Evolutionary conservation across 345 rosid species (phyloP).

Genomic region (Isatis tinctoria): DNA sequence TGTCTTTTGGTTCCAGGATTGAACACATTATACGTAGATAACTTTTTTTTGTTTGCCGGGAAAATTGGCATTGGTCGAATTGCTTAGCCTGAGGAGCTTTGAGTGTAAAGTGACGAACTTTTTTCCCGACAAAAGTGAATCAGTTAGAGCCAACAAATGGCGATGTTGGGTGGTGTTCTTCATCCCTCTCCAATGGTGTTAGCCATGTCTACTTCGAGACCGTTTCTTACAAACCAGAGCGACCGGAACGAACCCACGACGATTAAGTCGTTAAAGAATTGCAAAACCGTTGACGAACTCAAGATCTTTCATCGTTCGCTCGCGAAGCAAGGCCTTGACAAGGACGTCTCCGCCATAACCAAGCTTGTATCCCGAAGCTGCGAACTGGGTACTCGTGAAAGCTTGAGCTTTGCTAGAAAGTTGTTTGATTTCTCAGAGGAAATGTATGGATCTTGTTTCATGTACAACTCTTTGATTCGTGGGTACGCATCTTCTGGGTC

Average conservation of each 20-base stretch:
- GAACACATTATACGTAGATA: too few relatives aligned
- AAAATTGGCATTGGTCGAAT: too few relatives aligned
- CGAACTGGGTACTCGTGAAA: constrained; percentile 47
- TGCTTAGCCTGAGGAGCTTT: too few relatives aligned
- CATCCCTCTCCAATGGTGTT: constrained; percentile 23
- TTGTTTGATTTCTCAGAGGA: constrained; percentile 36
- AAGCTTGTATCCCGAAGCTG: constrained; percentile 42
- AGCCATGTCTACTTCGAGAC: constrained; percentile 18
- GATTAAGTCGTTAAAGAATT: constrained; percentile 26
- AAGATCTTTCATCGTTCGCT: constrained; percentile 37
- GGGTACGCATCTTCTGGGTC: constrained; percentile 46
- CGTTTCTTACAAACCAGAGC: not conserved
- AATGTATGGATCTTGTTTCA: constrained; percentile 36
- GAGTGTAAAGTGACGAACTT: not conserved
- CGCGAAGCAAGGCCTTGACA: constrained; percentile 33
- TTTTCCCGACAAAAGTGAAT: not conserved
- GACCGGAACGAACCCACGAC: constrained; percentile 15
- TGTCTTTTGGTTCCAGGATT: too few relatives aligned
- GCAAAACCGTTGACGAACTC: constrained; percentile 43
- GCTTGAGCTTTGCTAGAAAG: constrained; percentile 47
- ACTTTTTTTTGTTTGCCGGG: too few relatives aligned
- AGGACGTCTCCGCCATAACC: constrained; percentile 22
- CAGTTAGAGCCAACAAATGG: constrained; percentile 8
- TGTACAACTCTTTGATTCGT: constrained; percentile 57
- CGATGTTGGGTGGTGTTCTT: constrained; percentile 24